A percentile compares a stretch with the other conserved stretches of the same genome.
Conservation (phyloP, 1,139 yeast species). For the Geotrichum carabidarum region DNA sequence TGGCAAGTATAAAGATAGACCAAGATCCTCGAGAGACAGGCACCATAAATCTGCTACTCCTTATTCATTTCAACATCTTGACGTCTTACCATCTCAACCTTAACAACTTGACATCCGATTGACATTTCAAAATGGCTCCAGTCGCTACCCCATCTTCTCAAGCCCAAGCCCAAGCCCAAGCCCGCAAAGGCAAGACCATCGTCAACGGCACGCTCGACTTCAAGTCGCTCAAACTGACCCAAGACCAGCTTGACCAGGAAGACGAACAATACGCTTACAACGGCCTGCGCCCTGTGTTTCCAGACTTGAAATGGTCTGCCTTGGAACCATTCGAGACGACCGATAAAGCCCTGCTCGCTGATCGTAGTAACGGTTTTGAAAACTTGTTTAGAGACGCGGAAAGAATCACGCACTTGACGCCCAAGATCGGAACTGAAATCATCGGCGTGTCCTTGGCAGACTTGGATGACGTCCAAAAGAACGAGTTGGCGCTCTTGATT, state of each 20-base stretch:
- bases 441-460: conserved; percentile 50
- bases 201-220: conserved; percentile 15
- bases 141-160: neutral
- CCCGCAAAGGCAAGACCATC: conserved; percentile 5
- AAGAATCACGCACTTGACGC: conserved; percentile 44
- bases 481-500: conserved; percentile 60
- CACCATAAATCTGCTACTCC: neutral
- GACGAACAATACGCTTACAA: conserved; percentile 13
- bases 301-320: conserved; percentile 33
- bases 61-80: no score
- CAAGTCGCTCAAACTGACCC: conserved; percentile 9
- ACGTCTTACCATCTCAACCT: neutral
- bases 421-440: conserved; percentile 63
- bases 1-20: neutral
- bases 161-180: neutral
- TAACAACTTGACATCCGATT: neutral
- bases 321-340: conserved; percentile 25
- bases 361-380: conserved; percentile 36
- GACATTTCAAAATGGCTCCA: conserved; percentile 9
- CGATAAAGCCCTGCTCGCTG: conserved; percentile 21
- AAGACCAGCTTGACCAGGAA: conserved; percentile 12
- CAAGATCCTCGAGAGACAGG: neutral
- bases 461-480: conserved; percentile 46
- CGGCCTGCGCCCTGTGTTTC: conserved; percentile 32
- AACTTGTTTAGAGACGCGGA: conserved; percentile 48